Base-by-base conservation (phyloP, 345 rosid species). In the Litchi chinensis region DNA sequence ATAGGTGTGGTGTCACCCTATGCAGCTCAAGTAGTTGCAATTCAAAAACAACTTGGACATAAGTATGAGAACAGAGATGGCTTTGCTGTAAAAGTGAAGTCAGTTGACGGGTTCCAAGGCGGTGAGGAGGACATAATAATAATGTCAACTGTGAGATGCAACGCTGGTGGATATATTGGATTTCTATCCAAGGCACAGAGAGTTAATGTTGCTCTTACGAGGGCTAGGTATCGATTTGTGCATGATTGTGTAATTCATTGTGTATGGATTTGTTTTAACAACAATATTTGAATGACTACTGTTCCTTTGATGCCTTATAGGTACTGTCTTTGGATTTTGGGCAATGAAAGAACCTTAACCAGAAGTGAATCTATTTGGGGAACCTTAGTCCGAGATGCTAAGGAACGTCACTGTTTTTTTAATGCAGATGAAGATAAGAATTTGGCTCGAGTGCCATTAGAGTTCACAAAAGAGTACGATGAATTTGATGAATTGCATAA, bases 301-400 rank as follows among this genome's bases (percentile, higher is more conserved):
- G 41, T 57, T 26, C 21, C 18, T 16, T 48, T 28, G 19, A 15
- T 18, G 39, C 15, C 44, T 24, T 80, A 10, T 71, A 83, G 86
- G 62, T 68, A 83, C 52, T 80, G 83, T 70, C 75, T 83, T 19
- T 83, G 86, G 86, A 77, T 83, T 62, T 52, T 83, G 67, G 86
- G 83, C 6, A 76, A 46, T 9, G 81, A 32, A 41, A 73, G 41
- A 73, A 83, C 86, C 12, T 46, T 83, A 9, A 10, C 10, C 6
- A 43, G 48, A 10, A 73, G 79, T 73, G 73, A 39, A 66, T 76
- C 79, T 57, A 74, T 73, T 5, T 83, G 86, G 86, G 76, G 28
- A 69, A 10, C 32, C 16, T 18, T 83, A 59, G 76, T 83, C 8
- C 3, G 28, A 44, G 83, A 83, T 63, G 79, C 83, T 13, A 80